A percentile compares a stretch with the other conserved stretches of the same genome.
Conservation (phyloP, 805 yeast species). For the Lachancea mirantina region DNA sequence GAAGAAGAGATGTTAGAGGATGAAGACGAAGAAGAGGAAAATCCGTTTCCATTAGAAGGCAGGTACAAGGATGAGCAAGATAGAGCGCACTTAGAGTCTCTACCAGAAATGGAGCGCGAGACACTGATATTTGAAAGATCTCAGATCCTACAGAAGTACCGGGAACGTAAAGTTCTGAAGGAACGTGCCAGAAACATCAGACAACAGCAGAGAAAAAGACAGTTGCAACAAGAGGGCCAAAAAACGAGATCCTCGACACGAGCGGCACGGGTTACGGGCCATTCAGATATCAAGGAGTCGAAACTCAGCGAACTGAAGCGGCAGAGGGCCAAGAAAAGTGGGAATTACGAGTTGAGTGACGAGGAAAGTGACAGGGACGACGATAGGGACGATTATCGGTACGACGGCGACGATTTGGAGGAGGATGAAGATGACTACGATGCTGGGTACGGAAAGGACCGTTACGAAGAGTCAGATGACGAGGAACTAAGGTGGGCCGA, state of each 20-base stretch:
- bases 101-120: conserved; percentile 93
- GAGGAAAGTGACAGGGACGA: conserved; percentile 39
- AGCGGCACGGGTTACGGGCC: conserved; percentile 35
- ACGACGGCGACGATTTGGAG: conserved; percentile 35
- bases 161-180: conserved; percentile 76
- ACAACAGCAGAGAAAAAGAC: conserved; percentile 26
- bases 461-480: conserved; percentile 35
- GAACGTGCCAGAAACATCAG: conserved; percentile 59
- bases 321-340: conserved; percentile 61
- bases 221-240: conserved; percentile 19
- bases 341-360: conserved; percentile 35
- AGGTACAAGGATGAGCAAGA: conserved; percentile 81
- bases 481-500: conserved; percentile 46
- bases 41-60: conserved; percentile 92
- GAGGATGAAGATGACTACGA: conserved; percentile 40
- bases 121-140: conserved; percentile 84
- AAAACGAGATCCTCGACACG: conserved; percentile 28
- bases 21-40: conserved; percentile 37
- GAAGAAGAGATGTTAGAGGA: conserved; percentile 33
- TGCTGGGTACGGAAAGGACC: conserved; percentile 27
- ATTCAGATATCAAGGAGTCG: conserved; percentile 36
- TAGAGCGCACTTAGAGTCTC: conserved; percentile 48
- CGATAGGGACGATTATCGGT: conserved; percentile 38
- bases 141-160: conserved; percentile 82
- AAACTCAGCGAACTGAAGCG: conserved; percentile 67